Evolutionary conservation across 306 rosid genomes (phyloP).

Genomic region (Sphenostylis stenocarpa): DNA sequence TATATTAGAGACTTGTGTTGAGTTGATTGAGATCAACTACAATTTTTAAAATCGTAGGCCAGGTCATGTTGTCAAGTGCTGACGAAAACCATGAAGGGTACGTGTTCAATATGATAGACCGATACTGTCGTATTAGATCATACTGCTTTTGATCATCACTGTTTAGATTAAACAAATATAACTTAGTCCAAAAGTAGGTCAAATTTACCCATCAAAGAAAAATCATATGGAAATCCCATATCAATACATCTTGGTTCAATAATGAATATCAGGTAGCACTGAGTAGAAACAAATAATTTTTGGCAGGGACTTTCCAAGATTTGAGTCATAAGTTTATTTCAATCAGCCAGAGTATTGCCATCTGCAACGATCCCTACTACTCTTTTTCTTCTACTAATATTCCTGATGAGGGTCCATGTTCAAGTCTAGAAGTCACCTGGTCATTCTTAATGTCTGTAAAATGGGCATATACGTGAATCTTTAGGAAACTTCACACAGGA

Average conservation of each 20-base stretch:
- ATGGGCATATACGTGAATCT: constrained; percentile 1
- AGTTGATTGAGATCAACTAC: neutral
- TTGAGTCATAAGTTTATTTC: neutral
- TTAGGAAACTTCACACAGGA: neutral
- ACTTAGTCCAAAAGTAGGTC: neutral
- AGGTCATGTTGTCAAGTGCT: neutral
- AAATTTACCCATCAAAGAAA: neutral
- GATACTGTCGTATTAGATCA: neutral
- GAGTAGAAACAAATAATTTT: neutral
- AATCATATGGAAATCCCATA: neutral
- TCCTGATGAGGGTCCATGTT: neutral
- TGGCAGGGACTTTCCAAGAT: neutral
- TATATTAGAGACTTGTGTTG: neutral
- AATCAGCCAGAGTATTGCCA: neutral
- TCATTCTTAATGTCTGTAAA: neutral
- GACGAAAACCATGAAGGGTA: neutral
- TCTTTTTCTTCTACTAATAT: neutral
- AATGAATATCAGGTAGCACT: neutral
- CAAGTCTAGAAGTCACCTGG: neutral
- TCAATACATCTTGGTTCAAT: neutral
- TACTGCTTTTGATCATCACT: neutral
- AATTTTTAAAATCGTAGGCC: neutral
- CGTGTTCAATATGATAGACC: neutral
- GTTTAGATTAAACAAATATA: neutral
- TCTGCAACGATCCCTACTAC: neutral